Evolutionary conservation across 257 asterid genomes (phyloP).

Genomic region (Paraleonurus japonicus): DNA sequence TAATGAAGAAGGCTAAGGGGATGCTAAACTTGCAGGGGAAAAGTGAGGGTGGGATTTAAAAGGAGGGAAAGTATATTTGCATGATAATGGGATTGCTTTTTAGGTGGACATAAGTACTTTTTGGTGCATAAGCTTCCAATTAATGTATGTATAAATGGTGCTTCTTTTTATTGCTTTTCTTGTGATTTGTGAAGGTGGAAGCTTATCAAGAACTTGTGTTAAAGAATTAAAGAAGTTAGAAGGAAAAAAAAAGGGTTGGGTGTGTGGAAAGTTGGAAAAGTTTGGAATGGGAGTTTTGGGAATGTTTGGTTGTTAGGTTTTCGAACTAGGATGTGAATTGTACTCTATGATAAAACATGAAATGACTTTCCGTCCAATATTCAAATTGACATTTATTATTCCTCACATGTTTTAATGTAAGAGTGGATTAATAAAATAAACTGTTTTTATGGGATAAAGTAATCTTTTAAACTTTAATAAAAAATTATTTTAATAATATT

Average conservation of each 20-base stretch:
- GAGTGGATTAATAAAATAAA: too few species aligned
- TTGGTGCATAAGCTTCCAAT: conserved; percentile 41
- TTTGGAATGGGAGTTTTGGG: neutral
- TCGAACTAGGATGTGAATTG: neutral
- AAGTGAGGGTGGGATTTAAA: conserved; percentile 41
- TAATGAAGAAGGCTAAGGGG: conserved; percentile 59
- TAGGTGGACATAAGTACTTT: conserved; percentile 17
- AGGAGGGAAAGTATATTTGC: conserved; percentile 49
- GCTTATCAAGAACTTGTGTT: neutral
- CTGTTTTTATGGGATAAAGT: too few species aligned
- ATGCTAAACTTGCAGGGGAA: conserved; percentile 57
- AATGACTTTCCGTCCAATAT: too few species aligned
- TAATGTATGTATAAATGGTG: conserved; percentile 24
- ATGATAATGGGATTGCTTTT: conserved; percentile 61
- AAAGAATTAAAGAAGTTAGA: neutral
- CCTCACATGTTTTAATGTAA: too few species aligned
- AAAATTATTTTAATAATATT: too few species aligned
- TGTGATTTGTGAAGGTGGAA: conserved; percentile 16
- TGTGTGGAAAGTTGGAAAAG: conserved; percentile 6
- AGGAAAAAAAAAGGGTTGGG: neutral
- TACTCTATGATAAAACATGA: neutral
- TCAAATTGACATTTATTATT: too few species aligned
- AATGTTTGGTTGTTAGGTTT: conserved; percentile 10
- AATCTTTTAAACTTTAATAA: too few species aligned
- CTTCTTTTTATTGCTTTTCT: conserved; percentile 31